Evolutionary conservation across 176 grass and related monocot species (phyloP).

Genomic region (Lolium rigidum): DNA sequence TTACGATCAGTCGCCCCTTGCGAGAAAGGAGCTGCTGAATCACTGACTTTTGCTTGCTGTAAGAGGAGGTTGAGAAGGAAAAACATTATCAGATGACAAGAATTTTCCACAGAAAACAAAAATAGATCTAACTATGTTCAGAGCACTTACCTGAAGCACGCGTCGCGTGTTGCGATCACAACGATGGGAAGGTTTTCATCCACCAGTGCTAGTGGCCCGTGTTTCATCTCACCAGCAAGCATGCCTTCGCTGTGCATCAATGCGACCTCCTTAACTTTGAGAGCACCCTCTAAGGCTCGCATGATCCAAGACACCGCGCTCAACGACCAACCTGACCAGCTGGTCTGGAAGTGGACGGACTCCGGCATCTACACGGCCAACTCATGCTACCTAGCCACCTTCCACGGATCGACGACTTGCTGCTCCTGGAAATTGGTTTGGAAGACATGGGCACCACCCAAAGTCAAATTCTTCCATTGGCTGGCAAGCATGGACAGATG

Average conservation of each 20-base stretch:
- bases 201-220: slow-evolving; percentile 89
- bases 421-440: too few relatives aligned
- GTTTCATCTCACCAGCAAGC: slow-evolving; percentile 99
- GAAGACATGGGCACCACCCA: too few relatives aligned
- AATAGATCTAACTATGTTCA: not conserved
- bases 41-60: slow-evolving; percentile 70
- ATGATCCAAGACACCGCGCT: too few relatives aligned
- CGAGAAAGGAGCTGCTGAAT: slow-evolving; percentile 95
- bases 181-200: slow-evolving; percentile 92
- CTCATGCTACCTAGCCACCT: too few relatives aligned
- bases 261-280: slow-evolving; percentile 96
- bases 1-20: slow-evolving; percentile 79
- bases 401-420: too few relatives aligned
- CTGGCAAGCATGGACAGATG: too few relatives aligned
- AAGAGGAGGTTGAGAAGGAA: too few relatives aligned
- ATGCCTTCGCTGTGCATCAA: slow-evolving; percentile 91
- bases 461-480: too few relatives aligned
- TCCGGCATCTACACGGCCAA: too few relatives aligned
- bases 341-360: too few relatives aligned
- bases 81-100: not conserved
- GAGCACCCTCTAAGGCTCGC: slow-evolving; percentile 89
- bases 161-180: slow-evolving; percentile 80
- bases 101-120: not conserved
- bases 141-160: slow-evolving; percentile 68
- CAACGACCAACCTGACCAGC: too few relatives aligned